Conservation (phyloP, 768 basidiomycete genomes). For the Gloeophyllum trabeum region DNA sequence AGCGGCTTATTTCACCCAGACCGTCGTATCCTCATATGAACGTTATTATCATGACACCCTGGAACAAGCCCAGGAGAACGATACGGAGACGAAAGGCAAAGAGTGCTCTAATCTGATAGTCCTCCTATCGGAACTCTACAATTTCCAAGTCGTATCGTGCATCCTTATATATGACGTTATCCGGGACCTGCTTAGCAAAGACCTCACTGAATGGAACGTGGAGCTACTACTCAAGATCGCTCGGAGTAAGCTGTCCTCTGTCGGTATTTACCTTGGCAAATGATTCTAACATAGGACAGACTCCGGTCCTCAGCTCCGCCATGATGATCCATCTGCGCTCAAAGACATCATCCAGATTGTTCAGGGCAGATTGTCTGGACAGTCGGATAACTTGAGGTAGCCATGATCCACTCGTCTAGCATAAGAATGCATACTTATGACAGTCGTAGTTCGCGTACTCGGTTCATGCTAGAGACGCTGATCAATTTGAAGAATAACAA, state of each 20-base stretch:
- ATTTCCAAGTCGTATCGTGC: slow-evolving; percentile 88
- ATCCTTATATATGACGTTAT: slow-evolving; percentile 87
- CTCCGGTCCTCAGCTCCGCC: slow-evolving; percentile 84
- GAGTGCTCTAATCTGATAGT: slow-evolving; percentile 84
- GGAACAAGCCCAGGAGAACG: slow-evolving; percentile 7
- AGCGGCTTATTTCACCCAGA: slow-evolving; percentile 83
- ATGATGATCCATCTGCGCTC: slow-evolving; percentile 85
- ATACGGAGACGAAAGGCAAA: slow-evolving; percentile 48
- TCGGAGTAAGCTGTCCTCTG: slow-evolving; percentile 41
- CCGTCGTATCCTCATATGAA: slow-evolving; percentile 57
- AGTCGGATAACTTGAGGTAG: slow-evolving; percentile 42
- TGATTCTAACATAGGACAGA: slow-evolving; percentile 29
- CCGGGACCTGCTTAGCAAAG: slow-evolving; percentile 51
- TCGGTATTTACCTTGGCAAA: neutral
- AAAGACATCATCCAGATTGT: slow-evolving; percentile 86
- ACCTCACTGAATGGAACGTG: slow-evolving; percentile 68
- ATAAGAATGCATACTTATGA: neutral
- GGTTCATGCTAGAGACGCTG: slow-evolving; percentile 93
- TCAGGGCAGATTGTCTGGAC: slow-evolving; percentile 52
- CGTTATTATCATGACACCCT: slow-evolving; percentile 28
- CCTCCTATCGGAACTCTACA: slow-evolving; percentile 87
- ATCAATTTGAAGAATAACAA: slow-evolving; percentile 91
- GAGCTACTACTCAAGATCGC: slow-evolving; percentile 82
- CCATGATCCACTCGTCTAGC: slow-evolving; percentile 1
- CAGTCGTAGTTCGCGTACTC: slow-evolving; percentile 64